A percentile compares a stretch with the other conserved stretches of the same genome.
Conservation (phyloP, 2,329 filamentous ascomycete species). For the Aureobasidium pullulans region DNA sequence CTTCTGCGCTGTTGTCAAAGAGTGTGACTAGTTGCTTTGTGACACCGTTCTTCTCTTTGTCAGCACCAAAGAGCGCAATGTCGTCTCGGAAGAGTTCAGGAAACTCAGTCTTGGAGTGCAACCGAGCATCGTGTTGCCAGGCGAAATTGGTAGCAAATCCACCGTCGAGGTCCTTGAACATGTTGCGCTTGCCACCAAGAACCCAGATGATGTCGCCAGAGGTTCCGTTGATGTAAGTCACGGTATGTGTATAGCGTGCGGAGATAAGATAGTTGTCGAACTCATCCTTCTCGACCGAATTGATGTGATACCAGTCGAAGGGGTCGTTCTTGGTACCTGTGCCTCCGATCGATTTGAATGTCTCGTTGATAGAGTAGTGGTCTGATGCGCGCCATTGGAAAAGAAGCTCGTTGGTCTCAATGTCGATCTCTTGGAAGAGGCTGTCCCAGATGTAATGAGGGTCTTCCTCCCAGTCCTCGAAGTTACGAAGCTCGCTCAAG, state of each 20-base stretch:
- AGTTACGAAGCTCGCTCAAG: slow-evolving; percentile 19
- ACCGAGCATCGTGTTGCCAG: slow-evolving; percentile 46
- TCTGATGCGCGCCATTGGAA: slow-evolving; percentile 53
- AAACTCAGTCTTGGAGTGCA: slow-evolving; percentile 38
- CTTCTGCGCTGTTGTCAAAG: slow-evolving; percentile 44
- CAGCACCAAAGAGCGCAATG: background rate
- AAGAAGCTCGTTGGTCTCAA: slow-evolving; percentile 44
- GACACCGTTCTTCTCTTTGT: slow-evolving; percentile 13
- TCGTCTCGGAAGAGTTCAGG: slow-evolving; percentile 21
- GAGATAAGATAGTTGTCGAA: slow-evolving; percentile 49
- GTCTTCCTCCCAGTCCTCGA: slow-evolving; percentile 23
- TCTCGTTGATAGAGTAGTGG: slow-evolving; percentile 42
- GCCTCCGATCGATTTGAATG: slow-evolving; percentile 26
- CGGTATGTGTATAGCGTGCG: slow-evolving; percentile 40
- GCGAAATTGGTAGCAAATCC: slow-evolving; percentile 29
- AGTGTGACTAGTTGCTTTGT: slow-evolving; percentile 20
- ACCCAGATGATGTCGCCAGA: slow-evolving; percentile 47
- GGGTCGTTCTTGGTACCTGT: slow-evolving; percentile 34
- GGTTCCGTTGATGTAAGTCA: slow-evolving; percentile 41
- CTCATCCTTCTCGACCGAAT: slow-evolving; percentile 46
- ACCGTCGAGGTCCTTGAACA: slow-evolving; percentile 22
- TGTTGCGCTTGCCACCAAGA: slow-evolving; percentile 30
- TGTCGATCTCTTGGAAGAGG: slow-evolving; percentile 34
- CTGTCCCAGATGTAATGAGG: slow-evolving; percentile 27
- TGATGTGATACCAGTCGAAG: slow-evolving; percentile 50